A percentile compares a stretch with the other conserved stretches of the same genome.
These are phyloP conservation scores for Mycena galopus DNA, from an alignment of 768 basidiomycete genomes.

Conservation along the genomic window DNA sequence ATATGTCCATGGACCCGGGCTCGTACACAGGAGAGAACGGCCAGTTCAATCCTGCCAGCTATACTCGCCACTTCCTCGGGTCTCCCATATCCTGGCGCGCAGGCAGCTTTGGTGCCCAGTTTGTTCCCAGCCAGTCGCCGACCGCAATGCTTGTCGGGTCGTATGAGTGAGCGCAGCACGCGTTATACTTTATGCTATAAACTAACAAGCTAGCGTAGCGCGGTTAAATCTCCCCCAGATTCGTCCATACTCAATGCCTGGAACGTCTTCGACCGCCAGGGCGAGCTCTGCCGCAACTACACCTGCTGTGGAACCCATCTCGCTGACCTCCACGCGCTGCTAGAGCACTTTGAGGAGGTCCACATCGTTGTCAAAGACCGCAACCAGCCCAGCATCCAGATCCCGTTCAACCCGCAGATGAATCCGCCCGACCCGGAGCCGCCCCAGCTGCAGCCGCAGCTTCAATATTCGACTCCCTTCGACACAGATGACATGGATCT, in stretches of 20 bases:
- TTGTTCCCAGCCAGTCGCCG: slow-evolving; percentile 70
- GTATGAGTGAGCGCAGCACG: slow-evolving; percentile 67
- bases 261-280: slow-evolving; percentile 75
- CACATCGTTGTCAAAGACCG: slow-evolving; percentile 83
- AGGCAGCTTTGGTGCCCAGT: slow-evolving; percentile 73
- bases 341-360: slow-evolving; percentile 93
- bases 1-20: slow-evolving; percentile 55
- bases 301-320: slow-evolving; percentile 87
- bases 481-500: slow-evolving; percentile 89
- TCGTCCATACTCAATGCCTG: slow-evolving; percentile 72
- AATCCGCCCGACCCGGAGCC: slow-evolving; percentile 48
- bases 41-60: slow-evolving; percentile 74
- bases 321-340: slow-evolving; percentile 81
- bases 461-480: slow-evolving; percentile 59
- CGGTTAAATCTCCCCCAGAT: slow-evolving; percentile 29
- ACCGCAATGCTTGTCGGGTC: slow-evolving; percentile 72
- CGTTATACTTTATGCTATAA: slow-evolving; percentile 28
- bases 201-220: slow-evolving; percentile 13
- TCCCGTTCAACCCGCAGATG: slow-evolving; percentile 61
- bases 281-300: slow-evolving; percentile 89
- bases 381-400: slow-evolving; percentile 54
- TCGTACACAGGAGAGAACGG: slow-evolving; percentile 63
- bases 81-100: slow-evolving; percentile 81
- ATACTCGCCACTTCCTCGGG: slow-evolving; percentile 76
- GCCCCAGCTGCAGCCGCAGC: slow-evolving; percentile 45